phyloP scores from a whole-genome alignment of 179 eudicot genomes.

The Spergularia azorica region DNA sequence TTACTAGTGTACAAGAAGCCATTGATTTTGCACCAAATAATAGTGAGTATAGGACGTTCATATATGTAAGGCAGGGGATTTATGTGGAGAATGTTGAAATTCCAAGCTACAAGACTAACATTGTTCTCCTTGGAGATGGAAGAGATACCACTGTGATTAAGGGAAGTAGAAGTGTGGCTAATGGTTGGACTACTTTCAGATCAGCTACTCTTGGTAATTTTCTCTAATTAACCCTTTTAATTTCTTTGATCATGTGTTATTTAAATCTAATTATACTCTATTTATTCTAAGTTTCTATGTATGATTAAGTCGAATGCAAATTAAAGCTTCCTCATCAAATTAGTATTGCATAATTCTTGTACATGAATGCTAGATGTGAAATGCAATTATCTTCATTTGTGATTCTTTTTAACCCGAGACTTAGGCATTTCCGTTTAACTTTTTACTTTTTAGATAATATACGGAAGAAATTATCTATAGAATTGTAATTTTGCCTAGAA shows the following conservation, averaged over 20 bases:
- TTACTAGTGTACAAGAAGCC: conserved; percentile 66
- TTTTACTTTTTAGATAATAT: too few species aligned
- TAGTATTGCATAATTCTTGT: too few species aligned
- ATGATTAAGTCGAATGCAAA: too few species aligned
- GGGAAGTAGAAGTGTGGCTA: conserved; percentile 71
- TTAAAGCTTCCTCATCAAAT: too few species aligned
- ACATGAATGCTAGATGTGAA: too few species aligned
- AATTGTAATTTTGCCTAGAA: too few species aligned
- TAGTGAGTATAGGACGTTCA: conserved; percentile 59
- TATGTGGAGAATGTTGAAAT: conserved; percentile 87
- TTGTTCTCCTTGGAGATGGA: conserved; percentile 86
- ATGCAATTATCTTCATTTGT: too few species aligned
- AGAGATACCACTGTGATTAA: conserved; percentile 58
- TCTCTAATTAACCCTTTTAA: background rate
- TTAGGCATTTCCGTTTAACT: too few species aligned
- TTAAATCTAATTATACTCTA: background rate
- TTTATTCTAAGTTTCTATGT: background rate
- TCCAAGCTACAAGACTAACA: conserved; percentile 67
- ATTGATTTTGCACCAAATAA: conserved; percentile 75
- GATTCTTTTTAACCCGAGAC: too few species aligned
- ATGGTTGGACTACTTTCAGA: conserved; percentile 95
- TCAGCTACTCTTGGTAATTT: conserved; percentile 76
- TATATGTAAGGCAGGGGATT: conserved; percentile 61
- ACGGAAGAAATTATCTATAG: too few species aligned
- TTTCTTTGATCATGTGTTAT: background rate